Conservation (phyloP, 768 basidiomycete genomes). For the Macrocybe gigantea region DNA sequence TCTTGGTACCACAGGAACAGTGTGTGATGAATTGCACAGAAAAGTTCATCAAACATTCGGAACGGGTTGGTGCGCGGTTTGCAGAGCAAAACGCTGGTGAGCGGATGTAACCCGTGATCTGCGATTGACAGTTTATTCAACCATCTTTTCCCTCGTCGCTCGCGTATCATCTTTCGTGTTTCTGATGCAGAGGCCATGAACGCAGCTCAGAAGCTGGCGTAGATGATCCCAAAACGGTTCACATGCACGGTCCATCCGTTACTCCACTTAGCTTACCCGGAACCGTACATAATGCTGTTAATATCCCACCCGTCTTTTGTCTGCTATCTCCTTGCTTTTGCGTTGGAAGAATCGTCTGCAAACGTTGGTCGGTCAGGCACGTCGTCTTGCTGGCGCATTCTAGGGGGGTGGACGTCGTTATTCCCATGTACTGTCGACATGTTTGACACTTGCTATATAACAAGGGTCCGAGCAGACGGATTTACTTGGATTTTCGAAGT, state of each 20-base stretch:
- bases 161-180: background rate
- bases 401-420: no score
- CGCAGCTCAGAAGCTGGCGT: slow-evolving; percentile 29
- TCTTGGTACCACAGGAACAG: slow-evolving; percentile 50
- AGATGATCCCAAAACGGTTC: slow-evolving; percentile 8
- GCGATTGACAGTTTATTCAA: no score
- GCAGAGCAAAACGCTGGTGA: slow-evolving; percentile 88
- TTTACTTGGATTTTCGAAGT: no score
- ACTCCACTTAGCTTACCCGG: slow-evolving; percentile 2
- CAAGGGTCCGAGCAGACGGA: no score
- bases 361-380: no score
- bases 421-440: no score
- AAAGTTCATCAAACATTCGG: slow-evolving; percentile 96
- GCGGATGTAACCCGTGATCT: no score
- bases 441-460: no score
- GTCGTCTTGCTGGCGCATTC: no score
- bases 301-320: background rate
- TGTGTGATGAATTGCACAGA: slow-evolving; percentile 94
- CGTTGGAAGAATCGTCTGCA: no score
- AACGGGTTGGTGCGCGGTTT: slow-evolving; percentile 87
- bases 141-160: no score
- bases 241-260: background rate
- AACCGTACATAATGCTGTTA: slow-evolving; percentile 4
- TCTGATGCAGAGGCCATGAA: slow-evolving; percentile 32
- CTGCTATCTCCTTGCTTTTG: no score